Percentiles rank a stretch among this genome's conserved stretches.
Conservation (phyloP, 1,139 yeast genomes). For the Kluyveromyces sp. region DNA sequence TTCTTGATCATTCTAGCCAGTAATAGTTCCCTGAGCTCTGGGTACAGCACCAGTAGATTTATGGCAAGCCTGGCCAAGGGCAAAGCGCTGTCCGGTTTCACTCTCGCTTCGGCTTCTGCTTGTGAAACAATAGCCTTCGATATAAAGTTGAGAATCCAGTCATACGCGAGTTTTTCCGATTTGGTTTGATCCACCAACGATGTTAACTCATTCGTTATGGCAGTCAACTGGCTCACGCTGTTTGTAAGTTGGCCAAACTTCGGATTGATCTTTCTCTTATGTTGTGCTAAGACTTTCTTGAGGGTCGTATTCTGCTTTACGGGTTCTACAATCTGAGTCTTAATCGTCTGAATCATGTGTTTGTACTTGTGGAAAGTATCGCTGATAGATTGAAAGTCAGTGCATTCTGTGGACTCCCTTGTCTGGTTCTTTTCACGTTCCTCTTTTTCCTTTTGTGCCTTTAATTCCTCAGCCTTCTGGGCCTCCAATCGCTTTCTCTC, state of each 20-base stretch:
- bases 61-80: constrained; percentile 70
- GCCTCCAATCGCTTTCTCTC: constrained; percentile 11
- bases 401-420: constrained; percentile 20
- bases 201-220: constrained; percentile 46
- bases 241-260: constrained; percentile 87
- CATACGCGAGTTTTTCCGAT: constrained; percentile 44
- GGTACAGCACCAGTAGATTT: constrained; percentile 47
- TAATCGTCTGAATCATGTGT: constrained; percentile 52
- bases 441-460: constrained; percentile 8
- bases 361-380: constrained; percentile 46
- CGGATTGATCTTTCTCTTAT: constrained; percentile 73
- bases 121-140: constrained; percentile 84
- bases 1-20: constrained; percentile 82
- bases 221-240: constrained; percentile 50
- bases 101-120: constrained; percentile 88
- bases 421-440: constrained; percentile 12
- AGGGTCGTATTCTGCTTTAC: constrained; percentile 42
- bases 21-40: constrained; percentile 60
- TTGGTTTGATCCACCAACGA: constrained; percentile 43
- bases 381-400: constrained; percentile 40
- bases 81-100: constrained; percentile 67
- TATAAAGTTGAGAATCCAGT: constrained; percentile 72
- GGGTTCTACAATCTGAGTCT: constrained; percentile 46
- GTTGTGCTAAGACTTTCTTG: constrained; percentile 37
- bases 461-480: constrained; percentile 10